Evolutionary conservation across 75 land plant genomes (phyloP).

Genomic region (Picea glauca): DNA sequence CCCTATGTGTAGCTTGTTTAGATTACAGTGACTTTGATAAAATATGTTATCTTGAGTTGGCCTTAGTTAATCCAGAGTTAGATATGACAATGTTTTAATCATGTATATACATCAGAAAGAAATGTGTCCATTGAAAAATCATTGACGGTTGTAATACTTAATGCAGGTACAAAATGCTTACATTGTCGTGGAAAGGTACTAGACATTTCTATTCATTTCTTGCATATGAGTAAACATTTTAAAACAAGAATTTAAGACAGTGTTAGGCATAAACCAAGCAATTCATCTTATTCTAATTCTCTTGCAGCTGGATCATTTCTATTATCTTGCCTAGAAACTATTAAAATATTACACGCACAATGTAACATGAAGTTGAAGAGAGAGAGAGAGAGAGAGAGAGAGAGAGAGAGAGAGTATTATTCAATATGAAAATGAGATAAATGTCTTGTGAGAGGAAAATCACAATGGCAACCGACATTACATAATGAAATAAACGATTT

Average conservation of each 20-base stretch:
- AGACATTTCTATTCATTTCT: not conserved
- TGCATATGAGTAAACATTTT: not conserved
- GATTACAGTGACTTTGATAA: not conserved
- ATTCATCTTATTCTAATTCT: slow-evolving; percentile 8
- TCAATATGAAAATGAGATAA: too few species aligned
- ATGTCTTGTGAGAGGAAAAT: too few species aligned
- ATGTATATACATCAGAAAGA: not conserved
- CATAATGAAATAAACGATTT: too few species aligned
- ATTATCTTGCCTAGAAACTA: not conserved
- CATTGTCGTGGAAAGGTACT: slow-evolving; percentile 36
- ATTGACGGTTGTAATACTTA: not conserved
- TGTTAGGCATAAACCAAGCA: too few species aligned
- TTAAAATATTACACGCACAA: too few species aligned
- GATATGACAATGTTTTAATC: not conserved
- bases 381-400: too few species aligned
- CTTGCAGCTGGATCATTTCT: slow-evolving; percentile 1
- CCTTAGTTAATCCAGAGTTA: not conserved
- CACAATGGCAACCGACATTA: too few species aligned
- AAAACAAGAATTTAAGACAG: not conserved
- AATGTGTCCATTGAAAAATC: not conserved
- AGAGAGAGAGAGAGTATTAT: too few species aligned
- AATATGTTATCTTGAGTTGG: not conserved
- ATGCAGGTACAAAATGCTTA: slow-evolving; percentile 55
- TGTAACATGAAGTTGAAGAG: too few species aligned
- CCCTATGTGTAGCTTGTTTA: not conserved